phyloP scores from a whole-genome alignment of 2,329 filamentous ascomycete genomes.

The Neoarthrinium moseri region DNA sequence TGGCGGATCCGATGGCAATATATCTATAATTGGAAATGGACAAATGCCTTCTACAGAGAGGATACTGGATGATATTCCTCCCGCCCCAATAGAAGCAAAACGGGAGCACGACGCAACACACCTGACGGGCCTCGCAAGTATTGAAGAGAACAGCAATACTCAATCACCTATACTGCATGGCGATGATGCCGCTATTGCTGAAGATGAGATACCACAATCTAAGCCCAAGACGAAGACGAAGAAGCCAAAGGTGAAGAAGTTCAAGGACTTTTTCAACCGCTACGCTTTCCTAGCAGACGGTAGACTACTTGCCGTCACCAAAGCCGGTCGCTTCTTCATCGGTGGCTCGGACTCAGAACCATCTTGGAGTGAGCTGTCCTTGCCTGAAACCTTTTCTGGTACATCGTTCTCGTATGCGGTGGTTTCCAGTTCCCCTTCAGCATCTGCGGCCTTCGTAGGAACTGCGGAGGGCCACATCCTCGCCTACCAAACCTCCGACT shows the following conservation, averaged over 20 bases:
- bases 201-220: background rate
- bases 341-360: slow-evolving; percentile 32
- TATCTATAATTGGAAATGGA: slow-evolving; percentile 36
- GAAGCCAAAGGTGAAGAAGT: slow-evolving; percentile 26
- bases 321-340: slow-evolving; percentile 57
- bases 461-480: slow-evolving; percentile 49
- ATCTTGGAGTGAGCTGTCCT: slow-evolving; percentile 41
- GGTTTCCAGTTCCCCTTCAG: slow-evolving; percentile 36
- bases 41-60: background rate
- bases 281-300: slow-evolving; percentile 61
- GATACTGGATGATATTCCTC: slow-evolving; percentile 1
- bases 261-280: slow-evolving; percentile 51
- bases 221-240: slow-evolving; percentile 15
- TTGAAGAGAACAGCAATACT: background rate
- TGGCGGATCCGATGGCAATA: slow-evolving; percentile 81
- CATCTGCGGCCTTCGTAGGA: slow-evolving; percentile 43
- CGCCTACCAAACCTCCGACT: slow-evolving; percentile 32
- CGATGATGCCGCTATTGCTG: too few species aligned
- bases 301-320: slow-evolving; percentile 56
- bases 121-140: background rate
- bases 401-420: slow-evolving; percentile 48
- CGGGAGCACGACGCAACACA: background rate
- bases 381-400: slow-evolving; percentile 30
- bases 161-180: too few species aligned
- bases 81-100: background rate